A percentile compares a stretch with the other conserved stretches of the same genome.
These are phyloP conservation scores for Aspergillus tanneri DNA, from an alignment of 2,329 filamentous ascomycete species.

Conservation along the genomic window DNA sequence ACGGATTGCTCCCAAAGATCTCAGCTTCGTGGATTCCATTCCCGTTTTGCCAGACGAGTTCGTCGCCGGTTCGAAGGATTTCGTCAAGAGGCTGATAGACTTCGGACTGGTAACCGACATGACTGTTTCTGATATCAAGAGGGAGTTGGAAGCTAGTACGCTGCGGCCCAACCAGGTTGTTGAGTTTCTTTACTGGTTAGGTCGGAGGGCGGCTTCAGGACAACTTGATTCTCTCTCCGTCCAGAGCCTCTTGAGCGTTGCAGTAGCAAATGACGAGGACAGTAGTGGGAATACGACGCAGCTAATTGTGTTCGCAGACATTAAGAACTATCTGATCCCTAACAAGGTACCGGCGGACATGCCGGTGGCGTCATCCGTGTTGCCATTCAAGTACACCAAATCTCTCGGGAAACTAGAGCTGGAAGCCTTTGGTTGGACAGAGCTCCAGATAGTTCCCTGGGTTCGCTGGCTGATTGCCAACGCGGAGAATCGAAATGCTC, in stretches of 20 bases:
- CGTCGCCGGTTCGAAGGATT: slow-evolving; percentile 63
- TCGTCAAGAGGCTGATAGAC: slow-evolving; percentile 76
- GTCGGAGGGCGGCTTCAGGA: slow-evolving; percentile 66
- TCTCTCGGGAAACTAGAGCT: slow-evolving; percentile 66
- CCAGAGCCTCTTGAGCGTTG: slow-evolving; percentile 71
- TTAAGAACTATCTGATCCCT: slow-evolving; percentile 73
- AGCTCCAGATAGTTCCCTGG: slow-evolving; percentile 84
- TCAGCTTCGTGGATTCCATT: slow-evolving; percentile 82
- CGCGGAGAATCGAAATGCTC: slow-evolving; percentile 54
- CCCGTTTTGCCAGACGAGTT: slow-evolving; percentile 79
- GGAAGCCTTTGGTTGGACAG: slow-evolving; percentile 79
- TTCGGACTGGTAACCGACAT: slow-evolving; percentile 86
- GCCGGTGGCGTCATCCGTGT: slow-evolving; percentile 75
- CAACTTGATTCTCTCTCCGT: slow-evolving; percentile 70
- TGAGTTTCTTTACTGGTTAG: slow-evolving; percentile 82
- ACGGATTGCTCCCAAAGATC: slow-evolving; percentile 68
- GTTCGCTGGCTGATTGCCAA: slow-evolving; percentile 74
- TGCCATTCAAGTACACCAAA: slow-evolving; percentile 81
- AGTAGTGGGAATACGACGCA: slow-evolving; percentile 60
- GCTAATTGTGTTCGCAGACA: slow-evolving; percentile 73
- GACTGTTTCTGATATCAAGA: slow-evolving; percentile 79
- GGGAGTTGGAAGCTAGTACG: slow-evolving; percentile 78
- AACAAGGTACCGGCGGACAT: slow-evolving; percentile 76
- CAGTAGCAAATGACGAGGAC: slow-evolving; percentile 57
- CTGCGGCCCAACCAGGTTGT: slow-evolving; percentile 74